Conservation (phyloP, 1,284 basidiomycete species). For the Cutaneotrichosporon sp. region DNA sequence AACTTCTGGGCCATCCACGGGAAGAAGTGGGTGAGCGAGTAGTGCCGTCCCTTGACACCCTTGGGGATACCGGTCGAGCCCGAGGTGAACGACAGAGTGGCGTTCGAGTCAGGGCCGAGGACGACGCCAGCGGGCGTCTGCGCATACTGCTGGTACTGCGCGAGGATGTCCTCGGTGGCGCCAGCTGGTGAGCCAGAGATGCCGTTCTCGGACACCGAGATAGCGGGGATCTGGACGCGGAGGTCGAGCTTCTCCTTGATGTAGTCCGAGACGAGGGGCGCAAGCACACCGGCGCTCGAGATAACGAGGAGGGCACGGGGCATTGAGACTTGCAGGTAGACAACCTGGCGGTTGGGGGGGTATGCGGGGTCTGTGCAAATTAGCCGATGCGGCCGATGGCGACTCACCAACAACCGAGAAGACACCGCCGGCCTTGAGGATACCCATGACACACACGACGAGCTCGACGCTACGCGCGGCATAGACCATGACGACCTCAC, state of each 20-base stretch:
- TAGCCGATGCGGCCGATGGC: not conserved
- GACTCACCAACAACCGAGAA: constrained; percentile 92
- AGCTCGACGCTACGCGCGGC: constrained; percentile 95
- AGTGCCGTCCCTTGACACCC: constrained; percentile 93
- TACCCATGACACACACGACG: constrained; percentile 94
- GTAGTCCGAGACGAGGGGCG: constrained; percentile 80
- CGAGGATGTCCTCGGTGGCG: constrained; percentile 49
- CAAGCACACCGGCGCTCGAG: constrained; percentile 82
- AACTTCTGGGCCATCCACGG: constrained; percentile 98
- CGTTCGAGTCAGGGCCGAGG: constrained; percentile 91
- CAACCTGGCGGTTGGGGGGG: constrained; percentile 88
- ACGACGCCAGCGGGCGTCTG: constrained; percentile 65
- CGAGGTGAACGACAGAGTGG: constrained; percentile 94
- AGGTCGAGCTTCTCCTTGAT: constrained; percentile 77
- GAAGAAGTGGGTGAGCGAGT: constrained; percentile 98
- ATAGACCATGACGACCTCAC: constrained; percentile 99
- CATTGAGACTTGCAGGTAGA: constrained; percentile 90
- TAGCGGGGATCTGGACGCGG: constrained; percentile 87
- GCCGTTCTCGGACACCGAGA: constrained; percentile 68
- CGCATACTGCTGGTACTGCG: constrained; percentile 54
- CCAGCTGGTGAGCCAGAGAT: constrained; percentile 65
- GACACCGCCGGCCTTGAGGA: constrained; percentile 93
- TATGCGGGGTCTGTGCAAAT: constrained; percentile 81
- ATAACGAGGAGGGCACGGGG: constrained; percentile 92
- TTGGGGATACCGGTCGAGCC: constrained; percentile 98